These are phyloP conservation scores for Chytriomyces confervae DNA, from an alignment of 192 early-diverging fungal genomes.

Conservation along the genomic window DNA sequence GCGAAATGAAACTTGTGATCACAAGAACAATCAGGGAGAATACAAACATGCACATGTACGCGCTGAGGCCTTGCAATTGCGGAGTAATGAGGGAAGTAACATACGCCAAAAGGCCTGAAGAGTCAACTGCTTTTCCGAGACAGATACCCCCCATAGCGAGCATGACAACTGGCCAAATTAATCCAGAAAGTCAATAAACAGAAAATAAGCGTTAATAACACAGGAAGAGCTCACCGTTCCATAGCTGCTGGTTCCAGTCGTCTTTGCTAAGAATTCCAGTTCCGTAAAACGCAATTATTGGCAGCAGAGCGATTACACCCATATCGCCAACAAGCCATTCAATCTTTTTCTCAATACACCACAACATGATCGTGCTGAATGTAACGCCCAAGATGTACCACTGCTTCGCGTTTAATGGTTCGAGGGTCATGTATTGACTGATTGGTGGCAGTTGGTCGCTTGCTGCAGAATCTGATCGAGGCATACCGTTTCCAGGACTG, in stretches of 20 bases:
- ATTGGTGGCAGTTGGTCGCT: constrained; percentile 13
- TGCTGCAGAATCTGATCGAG: too few species aligned
- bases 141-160: constrained; percentile 96
- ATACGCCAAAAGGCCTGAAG: constrained; percentile 79
- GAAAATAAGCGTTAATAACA: constrained; percentile 49
- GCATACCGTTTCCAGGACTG: neutral
- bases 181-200: neutral
- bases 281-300: constrained; percentile 87
- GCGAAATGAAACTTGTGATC: constrained; percentile 90
- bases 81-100: constrained; percentile 76
- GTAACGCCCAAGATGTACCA: constrained; percentile 79
- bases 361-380: constrained; percentile 79
- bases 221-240: constrained; percentile 73
- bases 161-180: constrained; percentile 47
- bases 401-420: constrained; percentile 64
- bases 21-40: constrained; percentile 82
- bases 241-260: constrained; percentile 95
- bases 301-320: constrained; percentile 94
- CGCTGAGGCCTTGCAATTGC: constrained; percentile 67
- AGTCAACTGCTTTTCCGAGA: constrained; percentile 89
- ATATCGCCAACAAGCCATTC: constrained; percentile 88
- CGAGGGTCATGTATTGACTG: constrained; percentile 25
- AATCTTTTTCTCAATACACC: constrained; percentile 84
- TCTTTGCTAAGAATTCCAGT: constrained; percentile 91
- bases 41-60: constrained; percentile 74